Conservation (phyloP, 2,329 filamentous ascomycete genomes). For the Sporothrix pseudoabietina region DNA sequence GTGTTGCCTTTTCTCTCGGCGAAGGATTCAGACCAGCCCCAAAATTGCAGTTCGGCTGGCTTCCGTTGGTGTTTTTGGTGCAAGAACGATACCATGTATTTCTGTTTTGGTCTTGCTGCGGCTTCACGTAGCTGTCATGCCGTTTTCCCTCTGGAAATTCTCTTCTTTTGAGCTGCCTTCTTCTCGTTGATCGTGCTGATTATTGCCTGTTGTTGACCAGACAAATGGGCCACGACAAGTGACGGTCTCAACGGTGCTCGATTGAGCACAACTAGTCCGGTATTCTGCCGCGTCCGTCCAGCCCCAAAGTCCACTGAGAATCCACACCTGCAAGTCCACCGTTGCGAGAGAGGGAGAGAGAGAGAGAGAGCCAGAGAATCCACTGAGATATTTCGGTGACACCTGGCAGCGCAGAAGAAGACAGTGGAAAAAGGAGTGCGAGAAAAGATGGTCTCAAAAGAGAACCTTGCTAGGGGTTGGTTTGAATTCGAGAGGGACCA, state of each 20-base stretch:
- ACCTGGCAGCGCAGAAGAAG: too few species aligned
- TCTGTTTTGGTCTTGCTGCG: neutral
- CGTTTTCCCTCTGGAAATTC: neutral
- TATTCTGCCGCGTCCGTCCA: neutral
- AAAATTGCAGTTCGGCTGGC: neutral
- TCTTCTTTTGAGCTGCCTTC: neutral
- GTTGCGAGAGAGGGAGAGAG: neutral
- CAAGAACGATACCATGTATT: neutral
- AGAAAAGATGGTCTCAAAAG: neutral
- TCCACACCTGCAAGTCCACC: neutral
- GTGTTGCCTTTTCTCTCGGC: neutral
- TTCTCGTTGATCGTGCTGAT: neutral
- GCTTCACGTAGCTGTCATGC: neutral
- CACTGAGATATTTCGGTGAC: neutral
- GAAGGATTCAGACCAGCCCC: neutral
- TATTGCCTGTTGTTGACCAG: slow-evolving; percentile 1
- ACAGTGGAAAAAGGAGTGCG: neutral
- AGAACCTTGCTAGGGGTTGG: slow-evolving; percentile 15
- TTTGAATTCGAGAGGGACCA: neutral
- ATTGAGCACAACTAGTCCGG: neutral
- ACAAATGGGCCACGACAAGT: neutral
- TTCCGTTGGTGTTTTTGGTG: neutral
- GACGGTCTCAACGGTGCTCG: too few species aligned
- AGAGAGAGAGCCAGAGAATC: too few species aligned
- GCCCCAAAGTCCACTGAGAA: neutral